Conservation (phyloP, 1,139 yeast genomes). For the Pichia sp. region DNA sequence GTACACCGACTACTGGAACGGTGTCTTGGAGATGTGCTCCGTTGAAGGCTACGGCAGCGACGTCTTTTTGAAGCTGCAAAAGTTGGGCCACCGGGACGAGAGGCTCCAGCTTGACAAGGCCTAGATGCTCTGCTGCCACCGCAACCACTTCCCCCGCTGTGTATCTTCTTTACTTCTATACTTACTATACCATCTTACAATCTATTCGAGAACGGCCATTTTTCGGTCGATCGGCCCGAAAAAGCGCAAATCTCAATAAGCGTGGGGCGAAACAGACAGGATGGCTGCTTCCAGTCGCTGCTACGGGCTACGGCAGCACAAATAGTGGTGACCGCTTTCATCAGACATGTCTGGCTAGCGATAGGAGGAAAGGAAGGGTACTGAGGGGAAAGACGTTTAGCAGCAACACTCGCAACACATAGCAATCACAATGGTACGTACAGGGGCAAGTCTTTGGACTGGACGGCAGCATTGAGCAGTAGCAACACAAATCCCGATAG, state of each 20-base stretch:
- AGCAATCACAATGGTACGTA: constrained; percentile 13
- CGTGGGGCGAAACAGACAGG: not conserved
- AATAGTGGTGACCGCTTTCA: constrained; percentile 6
- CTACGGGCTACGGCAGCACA: not conserved
- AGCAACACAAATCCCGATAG: too few relatives aligned
- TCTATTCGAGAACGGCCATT: too few relatives aligned
- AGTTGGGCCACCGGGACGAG: constrained; percentile 52
- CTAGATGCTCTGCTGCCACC: too few relatives aligned
- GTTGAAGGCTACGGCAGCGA: constrained; percentile 91
- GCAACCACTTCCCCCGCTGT: too few relatives aligned
- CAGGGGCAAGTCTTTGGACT: not conserved
- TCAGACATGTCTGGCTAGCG: not conserved
- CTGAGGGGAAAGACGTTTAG: not conserved
- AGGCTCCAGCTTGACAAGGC: constrained; percentile 60
- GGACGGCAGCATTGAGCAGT: too few relatives aligned
- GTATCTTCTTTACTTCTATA: too few relatives aligned
- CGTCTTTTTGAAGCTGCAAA: constrained; percentile 71
- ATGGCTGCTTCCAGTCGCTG: constrained; percentile 5
- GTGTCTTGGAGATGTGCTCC: constrained; percentile 74
- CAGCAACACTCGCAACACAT: not conserved
- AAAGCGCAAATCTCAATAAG: not conserved
- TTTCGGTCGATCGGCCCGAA: not conserved
- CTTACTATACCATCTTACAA: too few relatives aligned
- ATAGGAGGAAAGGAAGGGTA: too few relatives aligned
- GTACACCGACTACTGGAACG: constrained; percentile 96